Base-by-base conservation (phyloP, 352 stramenopile genomes). In the Thalassiosira oceanica region DNA sequence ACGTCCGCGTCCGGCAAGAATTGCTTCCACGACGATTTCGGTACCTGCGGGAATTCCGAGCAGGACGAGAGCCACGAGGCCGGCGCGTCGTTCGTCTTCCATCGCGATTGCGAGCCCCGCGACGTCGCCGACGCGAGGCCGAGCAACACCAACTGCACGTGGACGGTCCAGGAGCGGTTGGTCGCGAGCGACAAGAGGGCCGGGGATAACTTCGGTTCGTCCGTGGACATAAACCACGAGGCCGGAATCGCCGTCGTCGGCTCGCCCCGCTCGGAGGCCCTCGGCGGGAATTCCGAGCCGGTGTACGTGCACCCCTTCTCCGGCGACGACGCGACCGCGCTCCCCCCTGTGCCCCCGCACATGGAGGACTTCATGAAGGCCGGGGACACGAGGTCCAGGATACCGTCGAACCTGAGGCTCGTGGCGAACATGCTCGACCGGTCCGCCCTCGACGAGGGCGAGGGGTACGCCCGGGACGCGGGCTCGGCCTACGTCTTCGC, bases 91-190 rank as follows among this genome's bases (percentile, higher is more conserved):
- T 92, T 89, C 61, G 54, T 84, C 5, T 92, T 86, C 48, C 52
- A 53, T 4, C 43, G 73, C 21, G 33, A 93, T 51, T 82, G 72
- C 54, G 23, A 36, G 16, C 1, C 11, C 2, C 41, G 49, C 13
- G 37, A 62, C 5, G 66, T 75, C 1, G 26, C 50, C 51, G 50
- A 77, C 52, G 36, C 48, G 24, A 60, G 50, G 16, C 62, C 49
- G 26, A 80, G 70, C 36, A 79, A 73, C 36, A 65, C 54, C 8
- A 58, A 80, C 35, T 97, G 93, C 48, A 76, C 84, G 20, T 97
- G 93, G 93, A 82, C 93, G 55, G 91, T 96, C 55, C 85, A 97
- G 61, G 75, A 91, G 51, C 84, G 92, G 7, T 58, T 97, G 15
- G 73, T 93, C 23, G 80, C 93, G 21, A 96, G 89, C 36, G 94